A percentile compares a stretch with the other conserved stretches of the same genome.
Evolutionary conservation across 495 filamentous ascomycete species (phyloP).

Genomic region (Podospora pseudopauciseta): DNA sequence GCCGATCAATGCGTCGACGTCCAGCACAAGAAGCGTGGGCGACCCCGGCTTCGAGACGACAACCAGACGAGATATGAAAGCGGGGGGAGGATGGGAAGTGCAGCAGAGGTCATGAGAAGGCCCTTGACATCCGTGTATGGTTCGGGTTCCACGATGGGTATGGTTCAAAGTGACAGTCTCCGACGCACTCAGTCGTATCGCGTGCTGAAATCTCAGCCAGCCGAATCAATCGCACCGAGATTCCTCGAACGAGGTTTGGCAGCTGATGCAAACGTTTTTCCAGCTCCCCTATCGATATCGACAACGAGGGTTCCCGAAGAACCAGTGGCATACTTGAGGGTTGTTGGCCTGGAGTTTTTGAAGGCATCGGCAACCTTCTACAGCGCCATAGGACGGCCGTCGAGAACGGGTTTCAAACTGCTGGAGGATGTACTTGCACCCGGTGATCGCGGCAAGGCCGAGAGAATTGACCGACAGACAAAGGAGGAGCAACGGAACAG

Average conservation of each 20-base stretch:
- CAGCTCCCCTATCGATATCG: slow-evolving; percentile 44
- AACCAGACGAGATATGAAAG: slow-evolving; percentile 53
- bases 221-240: slow-evolving; percentile 43
- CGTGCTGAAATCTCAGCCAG: slow-evolving; percentile 57
- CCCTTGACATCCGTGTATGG: slow-evolving; percentile 45
- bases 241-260: slow-evolving; percentile 44
- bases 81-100: slow-evolving; percentile 40
- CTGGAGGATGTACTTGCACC: slow-evolving; percentile 48
- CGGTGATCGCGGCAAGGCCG: slow-evolving; percentile 50
- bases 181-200: slow-evolving; percentile 51
- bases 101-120: slow-evolving; percentile 43
- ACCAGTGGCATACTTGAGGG: slow-evolving; percentile 53
- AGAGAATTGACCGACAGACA: slow-evolving; percentile 42
- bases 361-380: slow-evolving; percentile 51
- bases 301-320: slow-evolving; percentile 35
- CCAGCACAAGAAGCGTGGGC: slow-evolving; percentile 91
- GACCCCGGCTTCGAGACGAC: slow-evolving; percentile 88
- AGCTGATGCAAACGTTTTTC: slow-evolving; percentile 46
- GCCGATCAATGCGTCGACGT: slow-evolving; percentile 91
- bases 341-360: slow-evolving; percentile 52
- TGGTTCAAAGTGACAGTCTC: slow-evolving; percentile 47
- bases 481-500: slow-evolving; percentile 47
- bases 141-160: slow-evolving; percentile 33
- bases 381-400: slow-evolving; percentile 46
- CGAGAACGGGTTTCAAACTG: slow-evolving; percentile 7